Evolutionary conservation across 2,329 filamentous ascomycete genomes (phyloP), one percentile per base, ranked within the genome.

Genomic region (Diplodia sapinea): DNA sequence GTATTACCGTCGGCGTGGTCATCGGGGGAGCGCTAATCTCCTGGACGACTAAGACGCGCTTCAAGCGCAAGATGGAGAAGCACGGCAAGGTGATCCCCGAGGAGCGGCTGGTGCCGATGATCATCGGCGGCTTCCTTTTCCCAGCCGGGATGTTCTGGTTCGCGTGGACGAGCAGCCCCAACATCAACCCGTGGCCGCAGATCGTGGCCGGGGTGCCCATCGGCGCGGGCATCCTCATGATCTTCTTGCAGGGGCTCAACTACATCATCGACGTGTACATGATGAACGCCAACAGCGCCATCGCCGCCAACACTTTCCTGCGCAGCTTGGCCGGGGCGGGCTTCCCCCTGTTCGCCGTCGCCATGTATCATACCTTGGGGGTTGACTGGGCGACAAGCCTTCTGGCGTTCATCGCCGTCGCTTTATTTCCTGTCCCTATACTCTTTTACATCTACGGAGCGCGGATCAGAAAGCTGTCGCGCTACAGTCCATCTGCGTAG

Each of bases 121-220:
- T 89, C 70, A 71, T 84, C 11, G 87, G 86, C 2, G 86, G 83
- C 3, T 80, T 83, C 5, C 68, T 86, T 15, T 76, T 85, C 3
- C 80, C 82, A 1, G 75, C 79, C 9, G 81, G 82, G 0, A 74
- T 86, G 29, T 84, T 86, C 70, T 84, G 82, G 82, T 86, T 86
- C 68, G 82, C 80, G 0, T 86, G 83, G 83, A 84, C 85, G 0
- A 82, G 79, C 1, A 77, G 82, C 57, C 77, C 75, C 9, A 78
- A 78, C 68, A 82, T 80, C 55, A 75, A 73, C 2, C 81, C 79
- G 78, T 78, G 80, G 12, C 76, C 77, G 1, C 80, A 82, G 68
- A 78, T 82, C 29, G 68, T 82, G 3, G 74, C 79, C 1, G 79
- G 80, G 5, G 74, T 79, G 6, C 77, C 77, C 9, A 81, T 82